These are phyloP conservation scores for Neurospora sp. DNA, from an alignment of 2,329 filamentous ascomycete genomes.

Conservation along the genomic window DNA sequence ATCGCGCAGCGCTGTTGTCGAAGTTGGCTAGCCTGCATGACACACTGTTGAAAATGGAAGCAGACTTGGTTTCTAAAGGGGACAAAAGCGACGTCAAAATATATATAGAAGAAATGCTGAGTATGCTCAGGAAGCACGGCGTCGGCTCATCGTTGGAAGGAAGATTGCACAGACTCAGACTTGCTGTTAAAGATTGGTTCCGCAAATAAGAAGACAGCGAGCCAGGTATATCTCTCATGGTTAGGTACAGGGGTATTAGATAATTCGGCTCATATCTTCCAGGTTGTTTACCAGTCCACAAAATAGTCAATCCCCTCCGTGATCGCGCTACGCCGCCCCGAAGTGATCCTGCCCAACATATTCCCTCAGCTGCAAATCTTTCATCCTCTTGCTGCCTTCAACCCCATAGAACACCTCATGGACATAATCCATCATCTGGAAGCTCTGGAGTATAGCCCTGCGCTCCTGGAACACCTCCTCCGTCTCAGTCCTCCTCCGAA, in stretches of 20 bases:
- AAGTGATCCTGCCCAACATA: slow-evolving; percentile 18
- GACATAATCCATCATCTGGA: slow-evolving; percentile 12
- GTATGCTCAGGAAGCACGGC: background rate
- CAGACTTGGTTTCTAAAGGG: no score
- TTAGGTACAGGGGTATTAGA: background rate
- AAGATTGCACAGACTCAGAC: background rate
- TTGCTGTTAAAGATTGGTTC: background rate
- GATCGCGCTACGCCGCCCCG: slow-evolving; percentile 12
- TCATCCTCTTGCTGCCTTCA: slow-evolving; percentile 8
- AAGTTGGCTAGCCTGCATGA: background rate
- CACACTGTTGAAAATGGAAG: background rate
- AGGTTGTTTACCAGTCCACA: slow-evolving; percentile 12
- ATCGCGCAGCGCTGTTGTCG: background rate
- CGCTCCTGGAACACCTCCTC: slow-evolving; percentile 12
- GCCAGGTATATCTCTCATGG: background rate
- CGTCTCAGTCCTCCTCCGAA: slow-evolving; percentile 14
- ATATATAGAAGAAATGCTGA: background rate
- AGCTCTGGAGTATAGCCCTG: slow-evolving; percentile 7
- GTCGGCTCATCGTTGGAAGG: background rate
- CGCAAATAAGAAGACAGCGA: background rate
- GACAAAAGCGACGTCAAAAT: no score
- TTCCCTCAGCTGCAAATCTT: slow-evolving; percentile 16
- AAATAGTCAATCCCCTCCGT: slow-evolving; percentile 19
- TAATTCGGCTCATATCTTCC: background rate
- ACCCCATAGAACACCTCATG: slow-evolving; percentile 14